These are phyloP conservation scores for Monosporascus sp. DNA, from an alignment of 2,329 filamentous ascomycete species.

Conservation along the genomic window DNA sequence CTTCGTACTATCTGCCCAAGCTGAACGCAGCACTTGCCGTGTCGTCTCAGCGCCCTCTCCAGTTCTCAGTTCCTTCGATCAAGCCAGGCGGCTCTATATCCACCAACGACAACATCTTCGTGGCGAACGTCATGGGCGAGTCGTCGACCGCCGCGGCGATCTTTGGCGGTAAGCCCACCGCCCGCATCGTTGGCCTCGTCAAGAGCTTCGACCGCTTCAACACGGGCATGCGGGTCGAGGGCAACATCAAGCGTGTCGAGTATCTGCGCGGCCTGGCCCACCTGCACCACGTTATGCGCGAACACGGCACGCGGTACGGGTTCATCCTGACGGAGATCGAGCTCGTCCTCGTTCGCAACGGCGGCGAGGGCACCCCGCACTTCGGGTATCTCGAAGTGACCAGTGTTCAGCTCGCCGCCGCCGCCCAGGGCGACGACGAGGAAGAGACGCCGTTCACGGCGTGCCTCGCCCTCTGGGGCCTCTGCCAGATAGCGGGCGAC, in stretches of 20 bases:
- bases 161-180: slow-evolving; percentile 41
- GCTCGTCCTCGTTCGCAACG: slow-evolving; percentile 81
- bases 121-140: slow-evolving; percentile 57
- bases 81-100: slow-evolving; percentile 24
- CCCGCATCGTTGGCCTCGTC: slow-evolving; percentile 61
- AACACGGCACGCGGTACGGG: slow-evolving; percentile 87
- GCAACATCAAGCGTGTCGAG: slow-evolving; percentile 77
- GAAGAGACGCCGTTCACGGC: slow-evolving; percentile 56
- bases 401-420: slow-evolving; percentile 46
- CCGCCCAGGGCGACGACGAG: slow-evolving; percentile 25
- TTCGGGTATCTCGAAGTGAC: slow-evolving; percentile 84
- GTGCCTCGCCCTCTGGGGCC: slow-evolving; percentile 69
- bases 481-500: slow-evolving; percentile 66
- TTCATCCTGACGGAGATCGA: slow-evolving; percentile 97
- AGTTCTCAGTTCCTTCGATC: slow-evolving; percentile 40
- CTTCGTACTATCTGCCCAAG: slow-evolving; percentile 75
- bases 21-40: slow-evolving; percentile 79
- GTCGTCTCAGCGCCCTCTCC: slow-evolving; percentile 61
- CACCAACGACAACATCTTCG: slow-evolving; percentile 53
- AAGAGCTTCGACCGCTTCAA: slow-evolving; percentile 94
- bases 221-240: slow-evolving; percentile 84
- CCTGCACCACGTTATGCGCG: slow-evolving; percentile 86
- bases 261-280: slow-evolving; percentile 84
- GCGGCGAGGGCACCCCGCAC: slow-evolving; percentile 64
- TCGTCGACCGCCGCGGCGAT: slow-evolving; percentile 48